Percentiles rank a stretch among this genome's conserved stretches.
Conservation (phyloP, 805 yeast species). For the Metschnikowia continentalis region DNA sequence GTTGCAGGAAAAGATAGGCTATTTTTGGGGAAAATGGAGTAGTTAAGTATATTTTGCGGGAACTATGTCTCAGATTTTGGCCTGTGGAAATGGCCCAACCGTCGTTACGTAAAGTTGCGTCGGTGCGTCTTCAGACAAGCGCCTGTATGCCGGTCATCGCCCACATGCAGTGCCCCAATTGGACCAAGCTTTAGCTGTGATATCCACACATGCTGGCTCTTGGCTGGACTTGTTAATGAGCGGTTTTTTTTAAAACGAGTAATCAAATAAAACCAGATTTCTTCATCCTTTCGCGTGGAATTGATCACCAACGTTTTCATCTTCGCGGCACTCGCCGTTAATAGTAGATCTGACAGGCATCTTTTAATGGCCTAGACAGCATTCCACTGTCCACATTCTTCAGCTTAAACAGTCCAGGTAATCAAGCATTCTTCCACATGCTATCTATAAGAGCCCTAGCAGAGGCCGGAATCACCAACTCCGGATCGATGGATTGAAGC, state of each 20-base stretch:
- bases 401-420: no score
- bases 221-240: no score
- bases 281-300: no score
- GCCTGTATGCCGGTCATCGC: not conserved
- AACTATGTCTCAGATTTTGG: not conserved
- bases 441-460: conserved; percentile 13
- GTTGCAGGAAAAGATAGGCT: not conserved
- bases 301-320: no score
- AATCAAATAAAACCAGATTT: no score
- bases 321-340: no score
- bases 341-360: no score
- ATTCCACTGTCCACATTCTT: no score
- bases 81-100: not conserved
- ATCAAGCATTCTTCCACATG: conserved; percentile 7
- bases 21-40: not conserved
- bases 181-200: not conserved
- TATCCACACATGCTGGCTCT: no score
- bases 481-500: conserved; percentile 12
- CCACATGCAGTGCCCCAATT: not conserved
- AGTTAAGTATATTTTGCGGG: not conserved
- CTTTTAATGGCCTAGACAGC: no score
- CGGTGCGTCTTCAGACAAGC: not conserved
- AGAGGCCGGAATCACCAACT: conserved; percentile 13
- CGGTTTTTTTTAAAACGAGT: no score
- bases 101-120: conserved; percentile 3